A percentile compares a stretch with the other conserved stretches of the same genome.
Evolutionary conservation across 805 yeast genomes (phyloP).

Genomic region (Ogataea saltuana): DNA sequence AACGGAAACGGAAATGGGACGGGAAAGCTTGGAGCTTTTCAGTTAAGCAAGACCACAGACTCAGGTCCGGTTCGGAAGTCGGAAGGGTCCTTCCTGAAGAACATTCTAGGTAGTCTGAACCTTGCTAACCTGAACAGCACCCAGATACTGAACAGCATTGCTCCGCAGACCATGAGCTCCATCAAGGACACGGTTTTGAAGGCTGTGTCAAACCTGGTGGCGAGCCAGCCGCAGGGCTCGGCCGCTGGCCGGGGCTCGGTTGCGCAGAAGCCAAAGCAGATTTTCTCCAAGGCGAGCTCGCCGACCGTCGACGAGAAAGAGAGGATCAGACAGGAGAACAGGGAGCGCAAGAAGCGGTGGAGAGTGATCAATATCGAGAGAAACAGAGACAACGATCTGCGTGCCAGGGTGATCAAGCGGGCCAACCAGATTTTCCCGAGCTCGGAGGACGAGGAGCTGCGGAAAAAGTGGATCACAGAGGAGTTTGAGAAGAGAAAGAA

Average conservation of each 20-base stretch:
- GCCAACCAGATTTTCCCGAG: constrained; percentile 70
- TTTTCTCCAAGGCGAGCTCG: not conserved
- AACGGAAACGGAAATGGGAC: too few relatives aligned
- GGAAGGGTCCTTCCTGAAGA: constrained; percentile 18
- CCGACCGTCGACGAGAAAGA: constrained; percentile 46
- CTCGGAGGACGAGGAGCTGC: constrained; percentile 51
- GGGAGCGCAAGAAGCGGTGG: constrained; percentile 83
- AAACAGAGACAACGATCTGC: constrained; percentile 84
- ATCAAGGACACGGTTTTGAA: constrained; percentile 18
- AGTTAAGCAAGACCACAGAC: constrained; percentile 3
- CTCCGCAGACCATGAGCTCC: constrained; percentile 16
- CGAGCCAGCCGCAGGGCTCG: too few relatives aligned
- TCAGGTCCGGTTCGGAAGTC: constrained; percentile 5
- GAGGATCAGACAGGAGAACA: constrained; percentile 61
- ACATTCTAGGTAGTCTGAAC: constrained; percentile 15
- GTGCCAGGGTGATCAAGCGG: constrained; percentile 73
- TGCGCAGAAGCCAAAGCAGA: too few relatives aligned
- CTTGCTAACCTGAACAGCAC: constrained; percentile 11
- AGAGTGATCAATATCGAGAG: constrained; percentile 75
- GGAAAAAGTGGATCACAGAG: constrained; percentile 65
- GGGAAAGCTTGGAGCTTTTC: too few relatives aligned
- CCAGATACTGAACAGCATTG: constrained; percentile 14
- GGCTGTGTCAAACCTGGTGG: constrained; percentile 11
- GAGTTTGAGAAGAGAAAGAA: constrained; percentile 70
- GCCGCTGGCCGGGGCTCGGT: too few relatives aligned